Percentiles rank a stretch among this genome's conserved stretches.
Evolutionary conservation across 1,139 yeast genomes (phyloP).

Genomic region (Saccharomyces hybrid): DNA sequence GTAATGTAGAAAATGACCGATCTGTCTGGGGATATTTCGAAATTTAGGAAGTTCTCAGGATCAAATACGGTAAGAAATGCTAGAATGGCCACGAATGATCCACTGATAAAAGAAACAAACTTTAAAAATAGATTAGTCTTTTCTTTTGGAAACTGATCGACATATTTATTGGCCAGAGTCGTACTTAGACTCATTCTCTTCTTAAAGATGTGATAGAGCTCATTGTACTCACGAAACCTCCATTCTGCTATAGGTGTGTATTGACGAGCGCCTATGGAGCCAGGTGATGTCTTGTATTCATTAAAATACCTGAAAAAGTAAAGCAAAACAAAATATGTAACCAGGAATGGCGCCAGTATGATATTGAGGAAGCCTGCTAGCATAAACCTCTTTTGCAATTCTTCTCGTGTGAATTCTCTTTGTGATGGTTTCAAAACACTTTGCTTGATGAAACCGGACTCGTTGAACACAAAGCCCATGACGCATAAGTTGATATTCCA

Average conservation of each 20-base stretch:
- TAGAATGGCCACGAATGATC: constrained; percentile 82
- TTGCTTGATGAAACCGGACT: constrained; percentile 75
- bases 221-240: constrained; percentile 91
- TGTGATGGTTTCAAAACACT: constrained; percentile 65
- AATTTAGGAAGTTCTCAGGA: constrained; percentile 83
- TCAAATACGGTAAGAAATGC: constrained; percentile 81
- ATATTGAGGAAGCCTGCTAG: constrained; percentile 83
- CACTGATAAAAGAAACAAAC: constrained; percentile 69
- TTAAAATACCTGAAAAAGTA: constrained; percentile 88
- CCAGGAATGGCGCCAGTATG: constrained; percentile 76
- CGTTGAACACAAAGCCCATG: constrained; percentile 76
- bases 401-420: constrained; percentile 58
- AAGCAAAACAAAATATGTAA: constrained; percentile 68
- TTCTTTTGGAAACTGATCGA: constrained; percentile 89
- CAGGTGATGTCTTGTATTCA: constrained; percentile 85
- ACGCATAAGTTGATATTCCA: constrained; percentile 90
- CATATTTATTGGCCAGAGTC: constrained; percentile 72
- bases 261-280: constrained; percentile 75
- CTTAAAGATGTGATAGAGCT: constrained; percentile 78
- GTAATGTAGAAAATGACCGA: constrained; percentile 84
- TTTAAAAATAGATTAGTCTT: constrained; percentile 55
- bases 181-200: constrained; percentile 69
- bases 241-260: constrained; percentile 93
- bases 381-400: constrained; percentile 68
- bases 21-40: constrained; percentile 75